Conservation (phyloP, 2,329 filamentous ascomycete genomes). For the Pezicula radicicola region DNA sequence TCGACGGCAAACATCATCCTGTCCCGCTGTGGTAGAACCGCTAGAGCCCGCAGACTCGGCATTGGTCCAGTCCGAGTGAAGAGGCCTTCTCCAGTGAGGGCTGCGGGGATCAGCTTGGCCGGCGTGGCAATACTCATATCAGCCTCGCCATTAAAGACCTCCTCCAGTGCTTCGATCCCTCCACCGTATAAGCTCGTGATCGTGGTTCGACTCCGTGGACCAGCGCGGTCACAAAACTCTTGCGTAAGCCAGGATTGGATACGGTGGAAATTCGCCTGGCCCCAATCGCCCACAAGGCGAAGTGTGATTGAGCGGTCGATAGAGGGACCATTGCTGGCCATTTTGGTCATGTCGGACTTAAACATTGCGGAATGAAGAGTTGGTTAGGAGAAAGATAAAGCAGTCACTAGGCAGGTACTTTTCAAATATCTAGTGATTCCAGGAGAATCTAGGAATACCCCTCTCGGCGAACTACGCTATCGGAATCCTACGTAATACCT, state of each 20-base stretch:
- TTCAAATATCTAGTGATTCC: too few relatives aligned
- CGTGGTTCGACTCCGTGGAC: conserved; percentile 4
- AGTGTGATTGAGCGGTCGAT: conserved; percentile 6
- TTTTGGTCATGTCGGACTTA: too few relatives aligned
- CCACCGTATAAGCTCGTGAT: conserved; percentile 5
- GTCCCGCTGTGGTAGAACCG: conserved; percentile 7
- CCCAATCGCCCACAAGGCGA: conserved; percentile 6
- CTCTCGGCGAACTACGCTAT: too few relatives aligned
- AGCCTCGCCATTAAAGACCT: conserved; percentile 5
- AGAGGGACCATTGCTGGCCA: too few relatives aligned
- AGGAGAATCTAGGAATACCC: too few relatives aligned
- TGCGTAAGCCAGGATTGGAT: conserved; percentile 9
- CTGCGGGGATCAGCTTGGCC: conserved; percentile 2
- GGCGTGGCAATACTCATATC: conserved; percentile 6
- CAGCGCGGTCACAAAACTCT: conserved; percentile 7
- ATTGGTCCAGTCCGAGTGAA: conserved; percentile 4
- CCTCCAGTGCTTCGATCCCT: conserved; percentile 6
- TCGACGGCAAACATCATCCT: conserved; percentile 9
- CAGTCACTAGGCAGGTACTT: too few relatives aligned
- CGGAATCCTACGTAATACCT: too few relatives aligned
- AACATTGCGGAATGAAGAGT: too few relatives aligned
- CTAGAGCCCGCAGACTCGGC: conserved; percentile 5
- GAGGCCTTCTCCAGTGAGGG: neutral
- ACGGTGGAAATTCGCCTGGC: conserved; percentile 9
- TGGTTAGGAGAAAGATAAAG: too few relatives aligned